Evolutionary conservation across 805 yeast genomes (phyloP).

Genomic region (Vanderwaltozyma verrucispora): DNA sequence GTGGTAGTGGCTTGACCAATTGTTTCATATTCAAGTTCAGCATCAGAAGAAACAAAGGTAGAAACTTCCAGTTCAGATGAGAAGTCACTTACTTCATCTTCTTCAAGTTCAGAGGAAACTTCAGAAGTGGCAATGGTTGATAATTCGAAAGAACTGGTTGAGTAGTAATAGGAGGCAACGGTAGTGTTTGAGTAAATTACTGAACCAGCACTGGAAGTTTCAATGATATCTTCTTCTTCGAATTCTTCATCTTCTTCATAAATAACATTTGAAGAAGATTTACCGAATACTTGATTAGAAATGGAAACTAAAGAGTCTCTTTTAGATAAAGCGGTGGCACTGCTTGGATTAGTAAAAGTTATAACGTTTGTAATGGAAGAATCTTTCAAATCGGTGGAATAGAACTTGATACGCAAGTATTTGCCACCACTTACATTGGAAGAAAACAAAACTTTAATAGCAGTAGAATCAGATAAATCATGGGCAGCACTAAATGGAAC

Average conservation of each 20-base stretch:
- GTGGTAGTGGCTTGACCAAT: no score
- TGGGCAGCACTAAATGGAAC: constrained; percentile 17
- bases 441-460: constrained; percentile 11
- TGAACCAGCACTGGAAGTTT: no score
- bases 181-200: no score
- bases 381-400: constrained; percentile 8
- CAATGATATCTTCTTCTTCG: not conserved
- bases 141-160: no score
- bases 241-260: no score
- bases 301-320: constrained; percentile 4
- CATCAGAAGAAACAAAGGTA: no score
- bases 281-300: constrained; percentile 5
- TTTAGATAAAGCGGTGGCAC: constrained; percentile 1
- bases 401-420: constrained; percentile 19
- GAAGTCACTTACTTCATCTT: no score
- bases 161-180: no score
- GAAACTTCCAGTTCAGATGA: no score
- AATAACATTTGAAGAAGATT: constrained; percentile 5
- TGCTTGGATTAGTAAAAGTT: constrained; percentile 6
- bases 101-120: no score
- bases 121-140: no score
- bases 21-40: no score
- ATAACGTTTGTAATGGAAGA: constrained; percentile 11
- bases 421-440: constrained; percentile 23
- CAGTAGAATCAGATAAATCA: constrained; percentile 17